phyloP scores from a whole-genome alignment of 1,139 yeast genomes.

The Saccharomyces hybrid region DNA sequence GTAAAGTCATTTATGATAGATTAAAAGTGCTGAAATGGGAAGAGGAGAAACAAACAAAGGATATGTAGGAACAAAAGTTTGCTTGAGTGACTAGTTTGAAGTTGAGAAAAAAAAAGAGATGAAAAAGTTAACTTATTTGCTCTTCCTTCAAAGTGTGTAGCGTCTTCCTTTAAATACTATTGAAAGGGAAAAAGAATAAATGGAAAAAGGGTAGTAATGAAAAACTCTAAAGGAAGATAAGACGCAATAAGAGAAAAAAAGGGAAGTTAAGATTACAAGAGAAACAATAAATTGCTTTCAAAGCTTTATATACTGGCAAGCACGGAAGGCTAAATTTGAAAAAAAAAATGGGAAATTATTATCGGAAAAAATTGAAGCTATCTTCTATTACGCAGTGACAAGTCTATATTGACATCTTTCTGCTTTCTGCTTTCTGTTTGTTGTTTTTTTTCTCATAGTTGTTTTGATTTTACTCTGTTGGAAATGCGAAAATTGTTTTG shows the following conservation, averaged over 20 bases:
- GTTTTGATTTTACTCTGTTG: constrained; percentile 1
- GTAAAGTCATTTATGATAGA: constrained; percentile 26
- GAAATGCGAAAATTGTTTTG: neutral
- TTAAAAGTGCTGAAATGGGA: neutral
- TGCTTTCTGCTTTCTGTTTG: neutral
- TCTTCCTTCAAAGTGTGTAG: neutral
- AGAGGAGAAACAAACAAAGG: neutral
- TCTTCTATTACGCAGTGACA: neutral
- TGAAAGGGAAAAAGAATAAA: neutral
- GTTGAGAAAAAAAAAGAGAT: neutral
- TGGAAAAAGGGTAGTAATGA: neutral
- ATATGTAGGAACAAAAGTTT: neutral
- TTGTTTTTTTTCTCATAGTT: neutral
- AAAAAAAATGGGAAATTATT: neutral
- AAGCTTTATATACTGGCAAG: neutral
- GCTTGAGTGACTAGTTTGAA: neutral
- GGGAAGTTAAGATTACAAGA: neutral
- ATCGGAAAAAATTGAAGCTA: neutral
- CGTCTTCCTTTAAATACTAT: neutral
- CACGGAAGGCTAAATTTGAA: neutral
- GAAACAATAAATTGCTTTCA: neutral
- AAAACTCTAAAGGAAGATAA: neutral
- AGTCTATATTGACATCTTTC: neutral
- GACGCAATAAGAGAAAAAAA: neutral
- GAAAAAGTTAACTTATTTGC: neutral